Evolutionary conservation across 805 yeast species (phyloP), one percentile per base, ranked within the genome.

Genomic region (Dipodascus albidus): DNA sequence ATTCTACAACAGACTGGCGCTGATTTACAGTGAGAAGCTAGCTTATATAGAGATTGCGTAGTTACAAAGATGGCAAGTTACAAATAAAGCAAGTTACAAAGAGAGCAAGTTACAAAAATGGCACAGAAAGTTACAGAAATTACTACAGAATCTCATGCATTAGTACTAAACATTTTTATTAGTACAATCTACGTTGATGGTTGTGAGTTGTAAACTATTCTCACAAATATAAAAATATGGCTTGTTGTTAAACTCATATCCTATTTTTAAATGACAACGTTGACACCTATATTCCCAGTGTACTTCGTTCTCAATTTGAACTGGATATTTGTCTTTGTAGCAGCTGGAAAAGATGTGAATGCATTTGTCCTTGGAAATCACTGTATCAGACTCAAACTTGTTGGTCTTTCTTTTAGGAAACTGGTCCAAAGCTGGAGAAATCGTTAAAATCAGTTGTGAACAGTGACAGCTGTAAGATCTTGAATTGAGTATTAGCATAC

Each of bases 301-400:
- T 38, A 38, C 15, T 14, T 38, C 44, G 3, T 8, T 6, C 6
- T 17, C 20, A 17, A 38, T 14, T 14, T 38, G 44, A 14, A 38
- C 15, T n/a, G 44, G 44, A 17, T 38, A 38, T 38, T 38, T 38
- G 44, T 38, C 44, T 38, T 38, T 38, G 44, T 38, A 38, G n/a
- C 44, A 38, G 44, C 20, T 38, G n/a, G 17, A 14, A 6, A 38
- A 3, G 6, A 17, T 38, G 15, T 38, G 20, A n/a, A 17, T 38
- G 15, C 17, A n/a, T 17, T 38, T 38, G 44, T 14, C 17, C 44
- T 38, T 38, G 8, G 44, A 19, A 6, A 38, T 38, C 44, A 38
- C 44, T 11, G n/a, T 38, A 14, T 38, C 44, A 4, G 17, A n/a
- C 20, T 38, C 44, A 38, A n/a, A 38, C 4, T 17, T 3, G 8